Evolutionary conservation across 495 filamentous ascomycete species (phyloP), one percentile per base, ranked within the genome.

Genomic region (Trichoderma erinaceum): DNA sequence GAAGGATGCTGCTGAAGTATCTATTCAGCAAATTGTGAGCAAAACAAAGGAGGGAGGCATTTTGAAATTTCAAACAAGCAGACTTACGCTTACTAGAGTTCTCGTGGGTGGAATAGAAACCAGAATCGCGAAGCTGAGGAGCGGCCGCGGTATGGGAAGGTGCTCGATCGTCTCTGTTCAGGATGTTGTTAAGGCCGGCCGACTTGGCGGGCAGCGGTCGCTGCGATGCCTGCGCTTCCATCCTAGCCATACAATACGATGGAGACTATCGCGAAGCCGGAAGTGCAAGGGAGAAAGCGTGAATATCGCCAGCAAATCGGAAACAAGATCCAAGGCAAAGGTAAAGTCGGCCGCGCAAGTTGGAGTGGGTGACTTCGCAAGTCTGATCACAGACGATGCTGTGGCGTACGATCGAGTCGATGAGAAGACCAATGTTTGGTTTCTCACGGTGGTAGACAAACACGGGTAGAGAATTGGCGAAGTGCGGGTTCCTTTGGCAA

Each of bases 21-120:
- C 83, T 85, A 50, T 61, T 38, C 27, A 21, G 43, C 68, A 43
- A 63, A 63, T 64, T 23, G 21, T 41, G 44, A 52, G 27, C 38
- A 71, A 44, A 50, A 50, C 41, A 41, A 64, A 27, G 58, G 25
- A 48, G 35, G 43, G 63, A 41, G 41, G 64, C 29, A 67, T 27
- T 32, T 66, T 66, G 58, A 32, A 69, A 41, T 16, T 18, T 46
- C 65, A 50, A 41, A 29, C 10, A 32, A 3, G 27, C 50, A 35
- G 50, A 73, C 81, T 73, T 69, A 86, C 84, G 84, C 73, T 86
- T 86, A 76, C 82, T 85, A 5, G 82, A 82, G 43, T 79, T 78
- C 73, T 83, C 84, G n/a, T 79, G 82, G 48, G 78, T 80, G 27
- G 82, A 84, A 66, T 77, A 85, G 67, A 85, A 86, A 13, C 82